Base-by-base conservation (phyloP, 495 filamentous ascomycete species). In the Platismatia glauca region DNA sequence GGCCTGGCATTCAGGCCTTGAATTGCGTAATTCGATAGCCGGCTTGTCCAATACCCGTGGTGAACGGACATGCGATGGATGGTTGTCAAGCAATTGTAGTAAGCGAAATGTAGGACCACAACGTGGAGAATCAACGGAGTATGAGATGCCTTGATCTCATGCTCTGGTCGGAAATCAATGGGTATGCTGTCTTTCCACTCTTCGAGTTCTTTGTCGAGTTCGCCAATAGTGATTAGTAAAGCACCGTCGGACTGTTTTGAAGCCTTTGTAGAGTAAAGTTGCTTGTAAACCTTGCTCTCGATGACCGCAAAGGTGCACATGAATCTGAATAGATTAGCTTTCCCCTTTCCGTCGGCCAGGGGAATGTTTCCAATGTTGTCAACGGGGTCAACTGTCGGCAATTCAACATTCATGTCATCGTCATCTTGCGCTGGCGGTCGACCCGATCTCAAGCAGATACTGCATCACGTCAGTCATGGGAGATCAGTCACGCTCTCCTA, bases 61-160 rank as follows among this genome's bases (percentile, higher is more conserved):
- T 98, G 94, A 57, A 97, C 86, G 7, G 90, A 95, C 94, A 97
- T 97, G 29, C 94, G 89, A 75, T 98, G 94, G 59, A 98, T 96
- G 2, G 94, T 98, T 18, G 92, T 97, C 60, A 98, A 79, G 68
- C 90, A 95, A 71, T 97, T 98, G 78, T 98, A 97, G 75, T 98
- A 98, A 38, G 90, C 85, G 71, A 97, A 96, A 70, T 97, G 94
- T 46, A 98, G 75, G 68, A 95, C 87, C 57, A 94, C 90, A 63
- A 98, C 83, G 64, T 97, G 95, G 3, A 98, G 79, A 39, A 98
- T 87, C 31, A 97, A 79, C 12, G 93, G 91, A 1, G 89, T 91
- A 71, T 97, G 90, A 0, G 86, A 84, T 7, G 89, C 86, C 73
- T 90, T 91, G 66, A 97, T 96, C 73, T 96, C 92, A 73, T 95